These are phyloP conservation scores for Usnea hakonensis DNA, from an alignment of 495 filamentous ascomycete genomes.

Conservation along the genomic window DNA sequence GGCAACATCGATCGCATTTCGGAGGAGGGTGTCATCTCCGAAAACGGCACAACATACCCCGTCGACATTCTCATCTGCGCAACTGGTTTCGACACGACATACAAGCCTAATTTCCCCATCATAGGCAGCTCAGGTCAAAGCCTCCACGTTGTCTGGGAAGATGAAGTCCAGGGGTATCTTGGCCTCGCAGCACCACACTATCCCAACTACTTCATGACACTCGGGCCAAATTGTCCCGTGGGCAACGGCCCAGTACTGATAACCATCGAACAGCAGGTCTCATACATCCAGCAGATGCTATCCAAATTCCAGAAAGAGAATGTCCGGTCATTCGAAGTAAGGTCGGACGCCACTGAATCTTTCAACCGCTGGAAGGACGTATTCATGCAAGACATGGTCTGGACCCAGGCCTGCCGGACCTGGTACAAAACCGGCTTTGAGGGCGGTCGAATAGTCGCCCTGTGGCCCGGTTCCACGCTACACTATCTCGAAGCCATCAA, in stretches of 20 bases:
- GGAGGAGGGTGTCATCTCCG: slow-evolving; percentile 40
- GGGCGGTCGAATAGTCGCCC: too few relatives aligned
- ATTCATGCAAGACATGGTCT: too few relatives aligned
- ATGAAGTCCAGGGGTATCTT: slow-evolving; percentile 49
- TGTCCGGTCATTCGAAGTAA: background rate
- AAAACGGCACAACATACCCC: slow-evolving; percentile 37
- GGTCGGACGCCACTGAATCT: too few relatives aligned
- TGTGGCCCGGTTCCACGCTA: too few relatives aligned
- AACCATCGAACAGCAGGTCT: slow-evolving; percentile 13
- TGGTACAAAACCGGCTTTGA: too few relatives aligned
- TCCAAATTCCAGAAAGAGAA: background rate
- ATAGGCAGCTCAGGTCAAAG: slow-evolving; percentile 40
- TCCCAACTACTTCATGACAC: slow-evolving; percentile 51
- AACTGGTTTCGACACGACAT: slow-evolving; percentile 45
- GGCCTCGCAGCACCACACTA: slow-evolving; percentile 54
- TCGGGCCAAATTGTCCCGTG: background rate
- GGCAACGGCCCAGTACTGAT: slow-evolving; percentile 1
- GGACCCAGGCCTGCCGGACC: too few relatives aligned
- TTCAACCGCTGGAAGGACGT: too few relatives aligned
- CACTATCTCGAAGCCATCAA: too few relatives aligned
- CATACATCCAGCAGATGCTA: background rate
- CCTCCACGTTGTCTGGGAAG: slow-evolving; percentile 43
- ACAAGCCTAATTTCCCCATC: slow-evolving; percentile 42
- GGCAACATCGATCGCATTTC: slow-evolving; percentile 38
- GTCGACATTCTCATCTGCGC: slow-evolving; percentile 44